Conservation (phyloP, 768 basidiomycete genomes). For the Chalciporus chontae region DNA sequence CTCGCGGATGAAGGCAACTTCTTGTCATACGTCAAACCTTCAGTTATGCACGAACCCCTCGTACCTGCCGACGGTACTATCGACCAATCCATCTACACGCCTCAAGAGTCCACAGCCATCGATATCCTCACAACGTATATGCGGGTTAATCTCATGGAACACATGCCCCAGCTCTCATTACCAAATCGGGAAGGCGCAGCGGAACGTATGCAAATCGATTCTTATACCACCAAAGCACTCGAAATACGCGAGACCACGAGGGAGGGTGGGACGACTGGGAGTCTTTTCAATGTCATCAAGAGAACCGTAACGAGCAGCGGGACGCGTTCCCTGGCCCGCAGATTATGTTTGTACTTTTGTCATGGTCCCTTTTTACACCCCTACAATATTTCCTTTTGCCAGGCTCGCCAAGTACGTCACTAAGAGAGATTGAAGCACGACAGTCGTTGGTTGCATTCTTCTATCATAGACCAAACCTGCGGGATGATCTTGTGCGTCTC, state of each 20-base stretch:
- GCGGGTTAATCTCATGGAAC: slow-evolving; percentile 65
- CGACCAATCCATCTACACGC: slow-evolving; percentile 15
- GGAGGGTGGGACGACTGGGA: slow-evolving; percentile 72
- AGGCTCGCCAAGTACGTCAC: slow-evolving; percentile 84
- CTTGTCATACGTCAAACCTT: slow-evolving; percentile 43
- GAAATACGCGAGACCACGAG: slow-evolving; percentile 75
- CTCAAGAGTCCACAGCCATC: slow-evolving; percentile 55
- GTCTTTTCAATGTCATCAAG: slow-evolving; percentile 69
- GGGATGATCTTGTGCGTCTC: slow-evolving; percentile 54
- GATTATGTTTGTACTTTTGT: slow-evolving; percentile 58
- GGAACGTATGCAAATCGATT: slow-evolving; percentile 83
- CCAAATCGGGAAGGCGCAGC: slow-evolving; percentile 54
- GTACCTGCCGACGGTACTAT: background rate
- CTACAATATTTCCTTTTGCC: slow-evolving; percentile 11
- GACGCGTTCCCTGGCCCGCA: slow-evolving; percentile 67
- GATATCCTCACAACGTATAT: slow-evolving; percentile 62
- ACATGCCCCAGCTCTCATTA: slow-evolving; percentile 61
- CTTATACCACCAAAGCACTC: slow-evolving; percentile 84
- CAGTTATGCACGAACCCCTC: background rate
- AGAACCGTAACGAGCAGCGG: slow-evolving; percentile 78
- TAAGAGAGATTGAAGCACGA: slow-evolving; percentile 64
- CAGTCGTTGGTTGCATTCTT: slow-evolving; percentile 80
- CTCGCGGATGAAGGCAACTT: slow-evolving; percentile 55
- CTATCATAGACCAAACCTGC: slow-evolving; percentile 54
- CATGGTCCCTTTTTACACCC: slow-evolving; percentile 4